Percentiles rank a stretch among this genome's conserved stretches.
These are phyloP conservation scores for Pelargonium cotyledonis DNA, from an alignment of 441 rosid species.

Conservation along the genomic window DNA sequence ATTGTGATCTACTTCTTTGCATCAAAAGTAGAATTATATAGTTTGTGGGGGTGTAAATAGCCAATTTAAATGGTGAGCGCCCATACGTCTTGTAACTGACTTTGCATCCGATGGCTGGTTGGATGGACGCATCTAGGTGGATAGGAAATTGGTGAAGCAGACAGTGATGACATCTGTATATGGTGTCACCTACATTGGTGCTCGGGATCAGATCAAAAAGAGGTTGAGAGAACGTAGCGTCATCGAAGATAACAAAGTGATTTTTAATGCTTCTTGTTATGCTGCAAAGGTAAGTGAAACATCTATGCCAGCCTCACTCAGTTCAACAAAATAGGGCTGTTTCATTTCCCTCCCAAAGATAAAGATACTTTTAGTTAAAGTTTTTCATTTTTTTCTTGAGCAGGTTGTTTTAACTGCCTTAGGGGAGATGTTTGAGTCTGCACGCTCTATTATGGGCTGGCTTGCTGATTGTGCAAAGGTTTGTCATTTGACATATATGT, in stretches of 20 bases:
- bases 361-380: too few species aligned
- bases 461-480: constrained; percentile 98
- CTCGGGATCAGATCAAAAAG: constrained; percentile 87
- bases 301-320: not conserved
- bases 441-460: constrained; percentile 93
- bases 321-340: constrained; percentile 4
- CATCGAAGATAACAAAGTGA: constrained; percentile 44
- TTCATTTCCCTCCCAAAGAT: not conserved
- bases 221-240: constrained; percentile 83
- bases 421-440: constrained; percentile 93
- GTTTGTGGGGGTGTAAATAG: not conserved
- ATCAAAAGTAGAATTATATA: constrained; percentile 21
- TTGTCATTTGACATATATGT: constrained; percentile 14
- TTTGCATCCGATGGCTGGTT: constrained; percentile 1
- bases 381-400: constrained; percentile 20
- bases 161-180: constrained; percentile 98
- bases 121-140: constrained; percentile 54
- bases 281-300: constrained; percentile 74
- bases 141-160: constrained; percentile 97
- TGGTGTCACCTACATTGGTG: constrained; percentile 90
- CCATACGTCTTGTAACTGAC: not conserved
- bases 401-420: constrained; percentile 83
- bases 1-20: not conserved
- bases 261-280: constrained; percentile 72
- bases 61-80: too few species aligned